These are phyloP conservation scores for Paramarasmius palmivorus DNA, from an alignment of 1,284 basidiomycete genomes.

Conservation along the genomic window DNA sequence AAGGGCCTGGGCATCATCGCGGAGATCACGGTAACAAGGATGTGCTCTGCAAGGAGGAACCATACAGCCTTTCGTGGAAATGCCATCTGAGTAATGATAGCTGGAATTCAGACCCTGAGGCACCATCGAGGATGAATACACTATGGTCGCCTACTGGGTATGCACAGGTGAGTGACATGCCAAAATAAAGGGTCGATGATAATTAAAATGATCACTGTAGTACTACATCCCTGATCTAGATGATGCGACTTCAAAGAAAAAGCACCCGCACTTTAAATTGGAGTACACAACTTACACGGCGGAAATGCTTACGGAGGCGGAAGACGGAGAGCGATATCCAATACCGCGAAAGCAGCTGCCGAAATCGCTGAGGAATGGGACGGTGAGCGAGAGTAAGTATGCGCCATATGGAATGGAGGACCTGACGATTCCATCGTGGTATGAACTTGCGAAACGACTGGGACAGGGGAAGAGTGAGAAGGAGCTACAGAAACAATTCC, in stretches of 20 bases:
- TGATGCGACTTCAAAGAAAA: constrained; percentile 48
- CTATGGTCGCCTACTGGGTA: constrained; percentile 79
- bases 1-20: constrained; percentile 49
- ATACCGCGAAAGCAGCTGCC: constrained; percentile 73
- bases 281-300: constrained; percentile 76
- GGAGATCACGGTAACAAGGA: constrained; percentile 42
- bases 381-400: constrained; percentile 49
- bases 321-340: constrained; percentile 51
- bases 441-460: constrained; percentile 67
- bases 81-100: constrained; percentile 53
- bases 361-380: constrained; percentile 45
- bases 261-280: constrained; percentile 68
- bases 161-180: constrained; percentile 60
- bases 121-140: constrained; percentile 74
- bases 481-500: constrained; percentile 68
- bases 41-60: constrained; percentile 49
- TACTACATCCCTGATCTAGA: constrained; percentile 78
- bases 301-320: constrained; percentile 31
- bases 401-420: constrained; percentile 73
- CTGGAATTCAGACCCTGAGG: constrained; percentile 61
- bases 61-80: constrained; percentile 56
- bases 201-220: constrained; percentile 35
- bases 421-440: constrained; percentile 80
- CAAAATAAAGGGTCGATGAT: constrained; percentile 12
- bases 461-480: constrained; percentile 48